Base-by-base conservation (phyloP, 2,329 filamentous ascomycete genomes). In the Penicillium griseofulvum region DNA sequence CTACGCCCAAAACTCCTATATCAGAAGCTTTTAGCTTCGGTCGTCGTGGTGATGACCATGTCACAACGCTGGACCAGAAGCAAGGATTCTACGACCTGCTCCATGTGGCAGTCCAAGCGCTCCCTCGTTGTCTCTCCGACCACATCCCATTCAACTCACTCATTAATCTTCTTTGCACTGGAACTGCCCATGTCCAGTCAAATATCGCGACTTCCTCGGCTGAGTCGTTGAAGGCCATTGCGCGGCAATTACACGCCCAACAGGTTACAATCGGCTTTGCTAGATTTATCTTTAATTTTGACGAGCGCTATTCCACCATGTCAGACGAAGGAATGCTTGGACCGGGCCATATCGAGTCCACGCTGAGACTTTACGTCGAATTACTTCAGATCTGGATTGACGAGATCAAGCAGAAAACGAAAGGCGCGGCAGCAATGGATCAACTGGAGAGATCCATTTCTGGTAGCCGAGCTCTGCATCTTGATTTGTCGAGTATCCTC, bases 271-370 rank as follows among this genome's bases (percentile, higher is more conserved):
- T 95, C 74, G 93, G 94, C 0, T 99, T 99, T 74, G 90, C 94
- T 36, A 83, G 92, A 26, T 99, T 97, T 74, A 99, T 99, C 50
- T 99, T 99, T 78, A 96, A 94, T 64, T 99, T 97, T 71, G 95
- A 99, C 71, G 92, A 96, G 63, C 87, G 92, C 24, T 99, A 99
- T 72, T 91, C 93, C 1, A 97, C 94, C 31, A 97, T 97, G 87
- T 96, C 92, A 10, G 94, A 99, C 68, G 94, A 95, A 31, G 94
- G 94, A 2, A 94, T 99, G 87, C 85, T 99, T 24, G 94, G 93
- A 0, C 87, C 90, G 33, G 90, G 88, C 5, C 94, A 99, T 68
- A 97, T 99, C 54, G 94, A 99, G 71, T 96, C 87, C 63, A 99
- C 94, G 0, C 75, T 99, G 19, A 87, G 89, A 59, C 81, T 99